Base-by-base conservation (phyloP, 371 early-diverging fungal species). In the Phascolomyces articulosus region DNA sequence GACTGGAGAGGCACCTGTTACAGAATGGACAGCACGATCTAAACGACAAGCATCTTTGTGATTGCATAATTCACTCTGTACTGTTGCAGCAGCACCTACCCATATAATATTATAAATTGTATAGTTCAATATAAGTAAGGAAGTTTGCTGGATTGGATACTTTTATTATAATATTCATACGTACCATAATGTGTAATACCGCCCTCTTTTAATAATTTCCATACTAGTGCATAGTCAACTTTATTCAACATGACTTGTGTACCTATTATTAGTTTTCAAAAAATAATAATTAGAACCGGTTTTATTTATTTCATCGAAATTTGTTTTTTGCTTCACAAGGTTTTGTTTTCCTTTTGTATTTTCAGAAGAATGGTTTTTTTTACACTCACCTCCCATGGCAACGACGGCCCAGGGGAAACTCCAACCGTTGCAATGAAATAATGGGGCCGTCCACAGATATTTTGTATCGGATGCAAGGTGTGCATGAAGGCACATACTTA, bases 391-490 rank as follows among this genome's bases (percentile, higher is more conserved):
- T 40, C 85, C 84, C 4, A 83, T 78, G 13, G 88, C 84, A 0
- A 84, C 79, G 0, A 87, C 65, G 10, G 88, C 81, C 84, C 88
- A 90, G 23, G 87, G 86, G 63, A 86, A 89, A 28, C 79, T 75
- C 91, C 91, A 90, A 69, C 78, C 87, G 63, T 84, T 86, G 58
- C 87, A 88, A 67, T 90, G 91, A 65, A 90, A 90, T 79, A 89
- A 80, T 2, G 91, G 91, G 3, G 87, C 73, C 3, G 83, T 79
- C 80, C 87, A 90, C 29, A 90, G 66, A 67, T 78, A 87, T 8
- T 80, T 79, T 13, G 84, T 80, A 21, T 85, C 73, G 8, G 73
- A 53, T 18, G 63, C 73, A 44, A 88, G 58, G 13, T 68, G 64
- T n/a, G 73, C 77, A 58, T 87, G 85, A 40, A 90, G 74, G 1